A percentile compares a stretch with the other conserved stretches of the same genome.
phyloP scores from a whole-genome alignment of 176 grass and related monocot genomes.

The Pontederia paniculata region DNA sequence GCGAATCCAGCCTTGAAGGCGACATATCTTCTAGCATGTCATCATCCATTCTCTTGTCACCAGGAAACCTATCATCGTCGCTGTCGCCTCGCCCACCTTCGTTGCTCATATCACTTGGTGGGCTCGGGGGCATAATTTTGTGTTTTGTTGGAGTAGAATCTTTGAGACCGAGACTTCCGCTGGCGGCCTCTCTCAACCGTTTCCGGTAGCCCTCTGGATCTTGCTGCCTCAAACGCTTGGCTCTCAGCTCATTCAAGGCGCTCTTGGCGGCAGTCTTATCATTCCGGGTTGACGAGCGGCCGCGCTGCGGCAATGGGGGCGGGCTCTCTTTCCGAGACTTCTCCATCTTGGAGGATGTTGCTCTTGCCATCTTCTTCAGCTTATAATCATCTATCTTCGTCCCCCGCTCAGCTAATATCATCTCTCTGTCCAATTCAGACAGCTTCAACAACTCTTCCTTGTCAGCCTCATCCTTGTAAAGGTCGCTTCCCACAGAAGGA shows the following conservation, averaged over 20 bases:
- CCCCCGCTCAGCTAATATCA: slow-evolving; percentile 60
- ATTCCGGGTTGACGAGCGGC: slow-evolving; percentile 29
- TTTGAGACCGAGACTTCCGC: slow-evolving; percentile 8
- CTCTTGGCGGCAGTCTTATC: slow-evolving; percentile 51
- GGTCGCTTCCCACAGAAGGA: slow-evolving; percentile 70
- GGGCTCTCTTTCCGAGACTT: slow-evolving; percentile 47
- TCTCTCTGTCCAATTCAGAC: slow-evolving; percentile 69
- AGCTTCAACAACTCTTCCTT: slow-evolving; percentile 58
- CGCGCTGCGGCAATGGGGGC: slow-evolving; percentile 30
- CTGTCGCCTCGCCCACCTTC: slow-evolving; percentile 30
- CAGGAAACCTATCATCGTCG: slow-evolving; percentile 25
- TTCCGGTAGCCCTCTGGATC: slow-evolving; percentile 48
- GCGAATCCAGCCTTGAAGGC: slow-evolving; percentile 32
- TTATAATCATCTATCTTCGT: slow-evolving; percentile 44
- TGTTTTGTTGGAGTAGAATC: slow-evolving; percentile 27
- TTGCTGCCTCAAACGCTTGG: slow-evolving; percentile 55
- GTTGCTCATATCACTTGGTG: slow-evolving; percentile 47
- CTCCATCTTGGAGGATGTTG: slow-evolving; percentile 41
- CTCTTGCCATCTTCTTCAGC: slow-evolving; percentile 53
- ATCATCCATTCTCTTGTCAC: slow-evolving; percentile 47
- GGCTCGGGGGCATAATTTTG: slow-evolving; percentile 27
- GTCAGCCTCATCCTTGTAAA: slow-evolving; percentile 87
- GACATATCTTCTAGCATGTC: slow-evolving; percentile 56
- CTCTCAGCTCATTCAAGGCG: slow-evolving; percentile 57
- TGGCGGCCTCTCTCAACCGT: slow-evolving; percentile 33